These are phyloP conservation scores for Fusarium sp. DNA, from an alignment of 2,329 filamentous ascomycete genomes.

Conservation along the genomic window DNA sequence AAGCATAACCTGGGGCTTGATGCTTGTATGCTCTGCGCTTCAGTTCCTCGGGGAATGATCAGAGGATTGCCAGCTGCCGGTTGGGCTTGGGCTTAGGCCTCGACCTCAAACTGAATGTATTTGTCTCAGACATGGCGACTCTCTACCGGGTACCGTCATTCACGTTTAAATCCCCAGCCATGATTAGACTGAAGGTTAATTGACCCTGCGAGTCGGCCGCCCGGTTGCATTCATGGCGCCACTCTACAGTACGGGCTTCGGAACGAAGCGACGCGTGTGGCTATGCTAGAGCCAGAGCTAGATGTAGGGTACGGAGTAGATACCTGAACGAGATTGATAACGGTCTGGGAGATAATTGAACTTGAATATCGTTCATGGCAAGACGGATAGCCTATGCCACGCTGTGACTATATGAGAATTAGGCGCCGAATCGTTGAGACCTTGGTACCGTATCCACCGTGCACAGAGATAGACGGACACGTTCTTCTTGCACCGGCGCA, in stretches of 20 bases:
- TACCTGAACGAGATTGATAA: conserved; percentile 9
- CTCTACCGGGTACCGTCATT: neutral
- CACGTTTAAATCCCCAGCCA: neutral
- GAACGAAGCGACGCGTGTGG: conserved; percentile 33
- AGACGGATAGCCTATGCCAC: neutral
- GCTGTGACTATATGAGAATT: neutral
- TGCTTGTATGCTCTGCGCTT: neutral
- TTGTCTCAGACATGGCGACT: conserved; percentile 1
- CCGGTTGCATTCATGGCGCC: conserved; percentile 12
- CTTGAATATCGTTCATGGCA: neutral
- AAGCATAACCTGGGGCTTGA: conserved; percentile 2
- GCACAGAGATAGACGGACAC: too few relatives aligned
- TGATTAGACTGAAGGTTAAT: conserved; percentile 4
- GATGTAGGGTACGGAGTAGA: conserved; percentile 3
- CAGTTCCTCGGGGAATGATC: neutral
- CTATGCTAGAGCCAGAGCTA: conserved; percentile 16
- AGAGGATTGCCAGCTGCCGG: neutral
- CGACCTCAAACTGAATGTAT: neutral
- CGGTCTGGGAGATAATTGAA: neutral
- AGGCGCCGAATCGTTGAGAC: too few relatives aligned
- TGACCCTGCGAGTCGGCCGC: conserved; percentile 24
- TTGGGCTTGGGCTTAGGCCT: neutral
- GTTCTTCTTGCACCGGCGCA: neutral
- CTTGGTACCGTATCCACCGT: too few relatives aligned
- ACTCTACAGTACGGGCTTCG: conserved; percentile 9